phyloP scores from a whole-genome alignment of 1,139 yeast species.

The Zygotorulaspora mrakii region DNA sequence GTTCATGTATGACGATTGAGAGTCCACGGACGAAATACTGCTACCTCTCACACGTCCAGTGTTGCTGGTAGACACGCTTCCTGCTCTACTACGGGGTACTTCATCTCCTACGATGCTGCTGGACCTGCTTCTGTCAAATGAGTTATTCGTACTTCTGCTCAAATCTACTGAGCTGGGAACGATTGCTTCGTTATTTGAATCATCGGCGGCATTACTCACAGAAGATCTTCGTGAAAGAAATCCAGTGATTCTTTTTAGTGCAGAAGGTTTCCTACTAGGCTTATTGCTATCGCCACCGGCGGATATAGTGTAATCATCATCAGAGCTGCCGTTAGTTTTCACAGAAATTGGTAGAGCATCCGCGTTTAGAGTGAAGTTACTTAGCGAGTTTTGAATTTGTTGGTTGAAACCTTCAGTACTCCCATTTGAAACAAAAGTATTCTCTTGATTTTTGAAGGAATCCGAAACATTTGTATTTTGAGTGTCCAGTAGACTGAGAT shows the following conservation, averaged over 20 bases:
- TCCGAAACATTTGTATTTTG: conserved; percentile 3
- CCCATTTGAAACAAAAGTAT: conserved; percentile 4
- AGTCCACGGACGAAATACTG: conserved; percentile 19
- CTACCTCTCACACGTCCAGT: conserved; percentile 17
- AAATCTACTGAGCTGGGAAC: conserved; percentile 2
- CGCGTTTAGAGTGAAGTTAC: conserved; percentile 9
- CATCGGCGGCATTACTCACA: conserved; percentile 13
- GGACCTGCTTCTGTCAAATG: conserved; percentile 3
- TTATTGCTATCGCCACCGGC: conserved; percentile 14
- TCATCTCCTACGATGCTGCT: conserved; percentile 1
- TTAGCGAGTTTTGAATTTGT: conserved; percentile 3
- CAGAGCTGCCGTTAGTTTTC: conserved; percentile 9
- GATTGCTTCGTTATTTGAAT: conserved; percentile 5
- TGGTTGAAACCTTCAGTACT: conserved; percentile 5
- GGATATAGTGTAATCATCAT: conserved; percentile 19
- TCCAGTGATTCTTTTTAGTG: conserved; percentile 21
- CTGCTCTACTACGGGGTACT: conserved; percentile 12
- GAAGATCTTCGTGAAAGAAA: conserved; percentile 24
- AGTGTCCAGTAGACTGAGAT: conserved; percentile 6
- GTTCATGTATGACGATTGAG: conserved; percentile 14
- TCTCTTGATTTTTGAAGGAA: conserved; percentile 2
- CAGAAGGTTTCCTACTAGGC: conserved; percentile 20
- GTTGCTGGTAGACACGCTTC: conserved; percentile 12
- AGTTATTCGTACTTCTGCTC: conserved; percentile 6
- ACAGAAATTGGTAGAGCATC: conserved; percentile 8